Evolutionary conservation across 2,329 filamentous ascomycete genomes (phyloP), one percentile per base, ranked within the genome.

Genomic region (Trichoderma citrinoviride): DNA sequence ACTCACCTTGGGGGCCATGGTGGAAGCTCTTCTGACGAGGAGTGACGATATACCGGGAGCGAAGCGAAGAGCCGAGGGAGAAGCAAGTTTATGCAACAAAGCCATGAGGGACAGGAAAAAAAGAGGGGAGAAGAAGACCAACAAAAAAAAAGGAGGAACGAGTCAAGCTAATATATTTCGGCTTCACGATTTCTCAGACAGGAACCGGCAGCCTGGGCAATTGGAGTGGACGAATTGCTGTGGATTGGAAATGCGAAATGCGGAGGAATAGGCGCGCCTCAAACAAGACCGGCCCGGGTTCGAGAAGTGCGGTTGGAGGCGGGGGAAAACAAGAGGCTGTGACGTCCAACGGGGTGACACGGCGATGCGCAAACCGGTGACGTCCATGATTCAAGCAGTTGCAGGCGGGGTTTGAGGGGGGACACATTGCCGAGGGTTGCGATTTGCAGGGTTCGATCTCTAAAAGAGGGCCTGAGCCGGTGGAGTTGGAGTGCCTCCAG

Each of bases 1-100:
- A 50, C 67, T 27, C 65, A 78, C 82, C 77, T 80, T 79, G 68
- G 81, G 81, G 55, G 74, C 77, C 78, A 83, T 80, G 61, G 76
- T 83, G 29, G 82, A 83, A 56, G 80, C 78, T 74, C 76, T 72
- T 73, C 80, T 71, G 68, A 71, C 67, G 21, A 75, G 63, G 27
- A 71, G 68, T 60, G 72, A 66, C 46, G 70, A 73, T 67, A 70
- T 66, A 53, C 66, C 65, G 25, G 65, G 68, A 74, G 71, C 74
- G 61, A 76, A 77, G 69, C 71, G 75, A 67, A 66, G 64, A 47
- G 67, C 69, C 23, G 74, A 72, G 40, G 73, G 71, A 65, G 73
- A 70, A 66, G 68, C 68, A 29, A 77, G 67, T 50, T 70, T 71
- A 61, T 73, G 74, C 57, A 76, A 70, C 27, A 77, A 69, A 54